Base-by-base conservation (phyloP, 2,329 filamentous ascomycete genomes). In the Penicillium olsonii region DNA sequence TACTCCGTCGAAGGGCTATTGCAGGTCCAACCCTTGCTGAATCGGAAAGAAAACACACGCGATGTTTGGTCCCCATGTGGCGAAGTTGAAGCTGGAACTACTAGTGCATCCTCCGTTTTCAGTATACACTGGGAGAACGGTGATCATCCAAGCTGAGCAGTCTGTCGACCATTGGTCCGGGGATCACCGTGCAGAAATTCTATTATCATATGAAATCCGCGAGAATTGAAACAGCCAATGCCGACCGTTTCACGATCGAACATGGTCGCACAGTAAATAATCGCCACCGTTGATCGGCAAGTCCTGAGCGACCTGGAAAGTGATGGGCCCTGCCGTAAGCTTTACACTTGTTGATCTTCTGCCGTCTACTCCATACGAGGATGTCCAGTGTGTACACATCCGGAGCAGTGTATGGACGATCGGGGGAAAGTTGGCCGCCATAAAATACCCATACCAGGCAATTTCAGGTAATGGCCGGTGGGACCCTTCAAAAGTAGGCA, bases 201-300 rank as follows among this genome's bases (percentile, higher is more conserved):
- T 31, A 42, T 39, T 41, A 50, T 55, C 54, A 61, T 55, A 53
- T 59, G 57, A 57, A 59, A 62, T 52, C 39, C 50, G 27, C 37
- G 29, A 29, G 31, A n/a, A 29, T 15, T 22, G 27, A 20, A 35
- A 31, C 29, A 44, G 43, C 52, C 50, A 59, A 57, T 61, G 45
- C 50, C 56, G 59, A 56, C 57, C 48, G 56, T 61, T 62, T 58
- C 50, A 59, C 45, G 54, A 62, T 60, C 22, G 41, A 39, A 19
- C 15, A 48, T 37, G 45, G 55, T 59, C 44, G 55, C 46, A 59
- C 57, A 48, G 45, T 55, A 24, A 24, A 24, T 24, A 37, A 41
- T 55, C 27, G 54, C 58, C 56, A 59, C 58, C 54, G 54, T 54
- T 59, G 48, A 58, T 60, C 57, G 55, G 51, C 52, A 50, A 43